Evolutionary conservation across 179 eudicot species (phyloP), one percentile per base, ranked within the genome.

Genomic region (Heliamphora pulchella): DNA sequence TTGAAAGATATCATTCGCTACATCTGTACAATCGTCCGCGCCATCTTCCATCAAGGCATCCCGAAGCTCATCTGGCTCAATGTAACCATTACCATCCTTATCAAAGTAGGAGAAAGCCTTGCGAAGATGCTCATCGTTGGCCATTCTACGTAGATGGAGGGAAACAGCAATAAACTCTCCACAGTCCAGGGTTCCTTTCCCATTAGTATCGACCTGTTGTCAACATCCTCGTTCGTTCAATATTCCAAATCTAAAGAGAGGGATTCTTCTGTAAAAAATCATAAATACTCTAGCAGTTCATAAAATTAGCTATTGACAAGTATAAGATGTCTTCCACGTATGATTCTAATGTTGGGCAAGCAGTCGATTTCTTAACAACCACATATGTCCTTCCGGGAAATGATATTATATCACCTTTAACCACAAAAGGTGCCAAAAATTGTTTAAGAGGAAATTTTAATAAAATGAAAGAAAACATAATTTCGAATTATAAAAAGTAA

Each of bases 21-120:
- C 89, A 78, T 88, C 88, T 53, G 83, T 81, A 84, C 92, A 83
- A 77, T 92, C 94, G 74, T 91, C 95, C 2, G 80, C 86, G 10
- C 95, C 98, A 76, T 91, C 98, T 83, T 92, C 97, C 91, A 90
- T 87, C 84, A 94, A 83, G 51, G 97, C 91, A 81, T 90, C 88
- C 66, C 87, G 91, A 61, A 94, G 96, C 86, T 94, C 97, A 71
- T 88, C 94, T 11, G 90, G 91, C 78, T 94, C 98, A 72, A 94
- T 94, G 77, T 78, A 94, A 65, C 98, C 96, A 86, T 90, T 88
- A 47, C 88, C 85, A 75, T 94, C 92, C 77, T 88, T 92, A 79
- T 94, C 98, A 83, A 94, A 94, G 84, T 88, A 89, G 55, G 98
- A 90, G 86, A 94, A 94, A 66, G 98, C 98, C 81, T 90, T 92